Evolutionary conservation across 2,329 filamentous ascomycete species (phyloP).

Genomic region (Epichloe festucae): DNA sequence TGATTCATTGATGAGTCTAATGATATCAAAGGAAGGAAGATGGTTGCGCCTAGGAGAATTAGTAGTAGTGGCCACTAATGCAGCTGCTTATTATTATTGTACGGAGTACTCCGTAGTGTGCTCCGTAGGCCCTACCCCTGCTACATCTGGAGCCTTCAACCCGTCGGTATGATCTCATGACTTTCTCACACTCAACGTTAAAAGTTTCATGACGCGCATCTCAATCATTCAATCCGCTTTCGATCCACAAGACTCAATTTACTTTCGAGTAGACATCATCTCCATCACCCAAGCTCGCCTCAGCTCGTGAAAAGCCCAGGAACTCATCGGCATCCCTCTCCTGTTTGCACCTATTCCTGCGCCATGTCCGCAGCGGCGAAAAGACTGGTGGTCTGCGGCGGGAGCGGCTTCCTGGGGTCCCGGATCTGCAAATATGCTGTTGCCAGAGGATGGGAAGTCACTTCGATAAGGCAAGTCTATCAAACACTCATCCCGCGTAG

Average conservation of each 20-base stretch:
- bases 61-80: too few species aligned
- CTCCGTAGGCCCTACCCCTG: neutral
- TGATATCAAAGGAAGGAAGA: too few species aligned
- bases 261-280: too few species aligned
- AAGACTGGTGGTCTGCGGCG: constrained; percentile 80
- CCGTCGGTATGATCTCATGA: constrained; percentile 1
- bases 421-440: constrained; percentile 87
- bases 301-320: neutral
- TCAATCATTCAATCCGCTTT: neutral
- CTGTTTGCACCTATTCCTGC: neutral
- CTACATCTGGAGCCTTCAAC: neutral
- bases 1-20: too few species aligned
- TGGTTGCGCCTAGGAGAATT: too few species aligned
- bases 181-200: neutral
- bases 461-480: constrained; percentile 63
- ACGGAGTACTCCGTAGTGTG: neutral
- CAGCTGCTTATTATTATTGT: too few species aligned
- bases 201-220: neutral
- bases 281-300: neutral
- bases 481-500: neutral
- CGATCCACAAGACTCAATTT: neutral
- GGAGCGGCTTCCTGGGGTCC: constrained; percentile 79
- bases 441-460: constrained; percentile 79
- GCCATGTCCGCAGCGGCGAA: constrained; percentile 46
- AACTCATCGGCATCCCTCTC: neutral